These are phyloP conservation scores for Pseudopyricularia javanii DNA, from an alignment of 2,329 filamentous ascomycete species.

Conservation along the genomic window DNA sequence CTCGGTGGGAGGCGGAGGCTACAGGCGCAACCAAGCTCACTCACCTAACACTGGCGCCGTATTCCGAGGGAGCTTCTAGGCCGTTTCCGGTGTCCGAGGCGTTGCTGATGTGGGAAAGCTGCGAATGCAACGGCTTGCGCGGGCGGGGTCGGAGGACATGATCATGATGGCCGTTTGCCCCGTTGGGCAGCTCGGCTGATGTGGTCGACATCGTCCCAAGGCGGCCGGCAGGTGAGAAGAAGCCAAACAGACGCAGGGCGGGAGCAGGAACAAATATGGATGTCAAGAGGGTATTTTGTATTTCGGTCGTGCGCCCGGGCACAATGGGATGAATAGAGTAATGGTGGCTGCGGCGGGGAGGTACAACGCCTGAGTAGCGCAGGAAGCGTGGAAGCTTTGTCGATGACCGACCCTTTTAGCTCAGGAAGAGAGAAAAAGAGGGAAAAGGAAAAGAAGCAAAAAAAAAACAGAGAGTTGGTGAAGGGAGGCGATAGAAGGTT, in stretches of 20 bases:
- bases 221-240: neutral
- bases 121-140: conserved; percentile 34
- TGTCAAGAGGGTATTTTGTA: neutral
- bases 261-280: conserved; percentile 3
- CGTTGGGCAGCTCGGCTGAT: conserved; percentile 14
- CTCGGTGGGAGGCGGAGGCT: neutral
- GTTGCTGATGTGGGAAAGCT: conserved; percentile 29
- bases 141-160: conserved; percentile 35
- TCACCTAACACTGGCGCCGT: conserved; percentile 14
- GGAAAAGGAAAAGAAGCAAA: neutral
- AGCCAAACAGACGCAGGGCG: neutral
- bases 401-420: no score
- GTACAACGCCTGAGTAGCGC: no score
- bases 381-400: no score
- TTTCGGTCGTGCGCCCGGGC: neutral
- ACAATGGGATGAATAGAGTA: neutral
- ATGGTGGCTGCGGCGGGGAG: no score
- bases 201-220: conserved; percentile 12
- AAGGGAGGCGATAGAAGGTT: no score
- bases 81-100: conserved; percentile 19
- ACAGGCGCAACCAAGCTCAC: neutral
- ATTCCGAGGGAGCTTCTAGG: conserved; percentile 17
- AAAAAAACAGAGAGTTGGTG: no score
- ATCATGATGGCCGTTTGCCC: conserved; percentile 18
- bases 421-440: no score